Base-by-base conservation (phyloP, 352 stramenopile species). In the Blastocystis sp. region DNA sequence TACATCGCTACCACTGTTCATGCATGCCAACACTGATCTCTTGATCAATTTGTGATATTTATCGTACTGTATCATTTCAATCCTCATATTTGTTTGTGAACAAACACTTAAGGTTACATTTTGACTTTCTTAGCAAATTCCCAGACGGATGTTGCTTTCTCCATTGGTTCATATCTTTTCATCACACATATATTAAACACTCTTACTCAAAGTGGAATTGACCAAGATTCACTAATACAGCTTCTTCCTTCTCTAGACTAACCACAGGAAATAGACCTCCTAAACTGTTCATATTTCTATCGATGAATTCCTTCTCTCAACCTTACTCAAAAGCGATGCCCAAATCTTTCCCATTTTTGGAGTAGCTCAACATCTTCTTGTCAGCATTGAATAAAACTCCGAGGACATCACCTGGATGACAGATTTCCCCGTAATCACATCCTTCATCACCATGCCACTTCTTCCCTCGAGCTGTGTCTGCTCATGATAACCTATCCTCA, bases 221-320 rank as follows among this genome's bases (percentile, higher is more conserved):
- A 37, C 77, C 77, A 49, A 87, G 29, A 87, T 87, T 87, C 59
- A 87, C 42, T 46, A 87, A 42, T 24, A 87, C 65, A 24, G 56
- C 29, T 29, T 87, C 77, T 9, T 77, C 77, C 42, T 87, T 87
- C 46, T 87, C 77, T 12, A 87, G 57, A 87, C 77, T 87, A n/a
- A 74, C 16, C 24, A 67, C 77, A 19, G 77, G 77, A 46, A 78
- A 87, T 24, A 87, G 1, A 11, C 77, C 77, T 35, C 65, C 59
- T 1, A 87, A n/a, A 16, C 32, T n/a, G 14, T 1, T 58, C 27
- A 87, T 43, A 35, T 74, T 51, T 12, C 65, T 83, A 83, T 43
- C 11, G 6, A 29, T 83, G 29, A 65, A 16, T 39, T n/a, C 21
- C 16, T 42, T n/a, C 0, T 29, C 46, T 4, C 42, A 27, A n/a